These are phyloP conservation scores for Stephanodiscus triporus DNA, from an alignment of 108 stramenopile genomes.

Conservation along the genomic window DNA sequence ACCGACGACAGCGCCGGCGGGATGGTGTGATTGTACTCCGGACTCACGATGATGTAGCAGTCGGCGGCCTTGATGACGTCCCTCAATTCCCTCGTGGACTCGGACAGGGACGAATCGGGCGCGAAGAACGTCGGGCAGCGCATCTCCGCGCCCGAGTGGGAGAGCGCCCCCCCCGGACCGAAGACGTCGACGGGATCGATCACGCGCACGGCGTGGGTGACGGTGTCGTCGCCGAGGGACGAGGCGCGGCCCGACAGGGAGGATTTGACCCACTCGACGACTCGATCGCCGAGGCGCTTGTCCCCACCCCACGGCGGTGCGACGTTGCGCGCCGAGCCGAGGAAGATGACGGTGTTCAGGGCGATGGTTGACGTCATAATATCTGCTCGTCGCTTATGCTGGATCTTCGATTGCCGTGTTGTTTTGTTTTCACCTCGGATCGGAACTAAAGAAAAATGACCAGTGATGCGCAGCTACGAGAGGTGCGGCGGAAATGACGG, in stretches of 20 bases:
- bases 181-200: slow-evolving; percentile 71
- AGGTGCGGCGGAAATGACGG: too few relatives aligned
- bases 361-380: too few relatives aligned
- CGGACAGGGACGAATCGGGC: slow-evolving; percentile 48
- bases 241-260: slow-evolving; percentile 35
- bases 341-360: slow-evolving; percentile 73
- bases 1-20: slow-evolving; percentile 59
- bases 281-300: slow-evolving; percentile 58
- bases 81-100: slow-evolving; percentile 39
- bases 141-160: slow-evolving; percentile 54
- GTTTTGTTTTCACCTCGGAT: too few relatives aligned
- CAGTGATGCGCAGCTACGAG: too few relatives aligned
- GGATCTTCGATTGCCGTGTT: too few relatives aligned
- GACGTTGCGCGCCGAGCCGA: slow-evolving; percentile 59
- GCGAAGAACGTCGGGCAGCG: slow-evolving; percentile 53
- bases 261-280: slow-evolving; percentile 60
- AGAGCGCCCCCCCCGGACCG: slow-evolving; percentile 52
- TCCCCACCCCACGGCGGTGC: slow-evolving; percentile 67
- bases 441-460: too few relatives aligned
- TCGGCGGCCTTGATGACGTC: slow-evolving; percentile 61
- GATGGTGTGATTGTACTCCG: slow-evolving; percentile 70
- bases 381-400: too few relatives aligned
- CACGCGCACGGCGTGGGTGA: slow-evolving; percentile 58
- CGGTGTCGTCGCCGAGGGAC: slow-evolving; percentile 43
- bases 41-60: slow-evolving; percentile 64